These are phyloP conservation scores for Tephrocybe sp. DNA, from an alignment of 768 basidiomycete genomes.

Conservation along the genomic window DNA sequence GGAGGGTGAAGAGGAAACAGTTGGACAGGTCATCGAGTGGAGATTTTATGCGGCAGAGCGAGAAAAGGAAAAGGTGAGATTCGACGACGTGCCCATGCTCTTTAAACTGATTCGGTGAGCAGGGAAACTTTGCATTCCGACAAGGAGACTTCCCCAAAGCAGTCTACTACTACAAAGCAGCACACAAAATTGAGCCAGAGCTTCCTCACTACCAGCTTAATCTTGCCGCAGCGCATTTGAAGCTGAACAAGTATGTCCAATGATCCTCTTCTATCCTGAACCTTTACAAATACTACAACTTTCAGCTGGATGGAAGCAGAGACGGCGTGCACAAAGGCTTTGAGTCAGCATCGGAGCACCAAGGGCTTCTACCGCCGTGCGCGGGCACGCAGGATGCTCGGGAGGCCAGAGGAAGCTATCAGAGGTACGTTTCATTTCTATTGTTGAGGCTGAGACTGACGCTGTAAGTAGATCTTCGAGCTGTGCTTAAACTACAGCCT, in stretches of 20 bases:
- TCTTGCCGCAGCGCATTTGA: slow-evolving; percentile 71
- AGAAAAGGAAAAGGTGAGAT: slow-evolving; percentile 64
- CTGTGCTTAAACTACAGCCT: slow-evolving; percentile 60
- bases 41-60: slow-evolving; percentile 67
- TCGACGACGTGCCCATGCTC: background rate
- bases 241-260: slow-evolving; percentile 62
- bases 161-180: slow-evolving; percentile 55
- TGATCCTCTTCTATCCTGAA: slow-evolving; percentile 2
- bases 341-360: slow-evolving; percentile 61
- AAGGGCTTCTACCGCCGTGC: slow-evolving; percentile 73
- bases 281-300: slow-evolving; percentile 3
- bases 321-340: slow-evolving; percentile 61
- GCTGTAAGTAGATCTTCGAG: slow-evolving; percentile 48
- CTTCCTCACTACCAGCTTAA: slow-evolving; percentile 76
- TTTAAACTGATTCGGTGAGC: background rate
- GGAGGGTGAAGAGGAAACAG: slow-evolving; percentile 65
- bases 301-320: slow-evolving; percentile 72
- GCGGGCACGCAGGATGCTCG: slow-evolving; percentile 61
- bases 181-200: slow-evolving; percentile 65
- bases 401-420: slow-evolving; percentile 53
- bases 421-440: slow-evolving; percentile 39
- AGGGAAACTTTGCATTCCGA: slow-evolving; percentile 73
- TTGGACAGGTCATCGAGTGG: slow-evolving; percentile 74
- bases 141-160: slow-evolving; percentile 56
- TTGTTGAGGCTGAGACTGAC: background rate